Percentiles rank a stretch among this genome's conserved stretches.
phyloP scores from a whole-genome alignment of 1,284 basidiomycete species.

The Puccinia sorghi region DNA sequence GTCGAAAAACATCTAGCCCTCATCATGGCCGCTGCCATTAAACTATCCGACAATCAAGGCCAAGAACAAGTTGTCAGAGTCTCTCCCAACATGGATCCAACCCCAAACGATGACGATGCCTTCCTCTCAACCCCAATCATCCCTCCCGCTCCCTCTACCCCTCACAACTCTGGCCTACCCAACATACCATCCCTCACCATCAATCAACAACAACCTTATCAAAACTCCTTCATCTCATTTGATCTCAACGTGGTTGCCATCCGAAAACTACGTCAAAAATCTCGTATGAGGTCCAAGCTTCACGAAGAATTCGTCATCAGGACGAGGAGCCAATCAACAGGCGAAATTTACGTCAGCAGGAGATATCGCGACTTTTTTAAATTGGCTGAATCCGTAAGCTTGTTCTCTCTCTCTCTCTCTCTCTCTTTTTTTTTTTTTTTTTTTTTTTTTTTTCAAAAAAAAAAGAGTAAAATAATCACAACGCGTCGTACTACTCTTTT shows the following conservation, averaged over 20 bases:
- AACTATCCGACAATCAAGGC: constrained; percentile 66
- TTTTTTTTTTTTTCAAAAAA: neutral
- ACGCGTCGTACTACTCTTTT: neutral
- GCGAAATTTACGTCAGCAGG: constrained; percentile 82
- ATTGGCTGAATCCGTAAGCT: constrained; percentile 73
- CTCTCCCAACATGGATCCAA: constrained; percentile 57
- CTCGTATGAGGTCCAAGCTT: constrained; percentile 73
- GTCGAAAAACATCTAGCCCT: constrained; percentile 79
- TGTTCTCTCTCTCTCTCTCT: neutral
- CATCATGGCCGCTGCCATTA: constrained; percentile 76
- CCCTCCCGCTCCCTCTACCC: constrained; percentile 65
- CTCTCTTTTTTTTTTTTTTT: neutral
- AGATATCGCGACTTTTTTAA: constrained; percentile 93
- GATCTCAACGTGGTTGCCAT: constrained; percentile 87
- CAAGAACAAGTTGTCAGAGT: constrained; percentile 83
- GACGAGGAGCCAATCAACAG: constrained; percentile 63
- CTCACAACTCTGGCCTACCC: constrained; percentile 56
- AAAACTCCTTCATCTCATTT: constrained; percentile 63
- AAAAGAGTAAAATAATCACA: neutral
- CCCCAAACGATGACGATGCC: constrained; percentile 60
- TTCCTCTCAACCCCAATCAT: constrained; percentile 73
- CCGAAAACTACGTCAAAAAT: constrained; percentile 74
- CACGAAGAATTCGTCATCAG: constrained; percentile 97
- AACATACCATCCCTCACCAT: constrained; percentile 18
- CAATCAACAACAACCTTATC: neutral